phyloP scores from a whole-genome alignment of 257 asterid genomes.

The Solanum piurae region DNA sequence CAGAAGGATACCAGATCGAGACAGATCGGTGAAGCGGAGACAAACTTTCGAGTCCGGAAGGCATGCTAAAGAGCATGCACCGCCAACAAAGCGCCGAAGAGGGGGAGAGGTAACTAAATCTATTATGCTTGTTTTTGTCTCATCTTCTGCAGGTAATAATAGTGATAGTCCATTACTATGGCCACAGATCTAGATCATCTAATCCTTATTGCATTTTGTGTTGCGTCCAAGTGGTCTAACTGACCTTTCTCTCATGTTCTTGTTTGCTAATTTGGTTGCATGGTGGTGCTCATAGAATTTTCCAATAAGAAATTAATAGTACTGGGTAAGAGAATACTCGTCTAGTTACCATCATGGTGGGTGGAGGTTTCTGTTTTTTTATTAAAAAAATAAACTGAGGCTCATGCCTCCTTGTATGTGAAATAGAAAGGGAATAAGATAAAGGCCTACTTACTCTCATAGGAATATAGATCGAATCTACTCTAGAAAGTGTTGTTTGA shows the following conservation, averaged over 20 bases:
- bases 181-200: background rate
- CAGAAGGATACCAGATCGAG: slow-evolving; percentile 62
- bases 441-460: background rate
- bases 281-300: background rate
- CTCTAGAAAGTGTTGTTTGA: background rate
- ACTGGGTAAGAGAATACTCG: background rate
- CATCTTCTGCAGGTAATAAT: background rate
- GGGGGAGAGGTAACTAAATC: slow-evolving; percentile 71
- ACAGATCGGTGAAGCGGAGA: slow-evolving; percentile 48
- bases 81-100: slow-evolving; percentile 74
- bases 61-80: slow-evolving; percentile 38
- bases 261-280: background rate
- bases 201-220: background rate
- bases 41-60: slow-evolving; percentile 40
- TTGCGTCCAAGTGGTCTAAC: background rate
- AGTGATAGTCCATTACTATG: background rate
- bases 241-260: background rate
- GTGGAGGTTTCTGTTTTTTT: background rate
- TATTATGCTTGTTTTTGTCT: background rate
- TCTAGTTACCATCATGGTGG: background rate
- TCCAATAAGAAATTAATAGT: background rate
- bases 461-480: background rate
- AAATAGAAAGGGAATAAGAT: background rate
- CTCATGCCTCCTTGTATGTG: background rate
- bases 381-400: background rate